Conservation (phyloP, 2,329 filamentous ascomycete species). For the Beauveria sp. region DNA sequence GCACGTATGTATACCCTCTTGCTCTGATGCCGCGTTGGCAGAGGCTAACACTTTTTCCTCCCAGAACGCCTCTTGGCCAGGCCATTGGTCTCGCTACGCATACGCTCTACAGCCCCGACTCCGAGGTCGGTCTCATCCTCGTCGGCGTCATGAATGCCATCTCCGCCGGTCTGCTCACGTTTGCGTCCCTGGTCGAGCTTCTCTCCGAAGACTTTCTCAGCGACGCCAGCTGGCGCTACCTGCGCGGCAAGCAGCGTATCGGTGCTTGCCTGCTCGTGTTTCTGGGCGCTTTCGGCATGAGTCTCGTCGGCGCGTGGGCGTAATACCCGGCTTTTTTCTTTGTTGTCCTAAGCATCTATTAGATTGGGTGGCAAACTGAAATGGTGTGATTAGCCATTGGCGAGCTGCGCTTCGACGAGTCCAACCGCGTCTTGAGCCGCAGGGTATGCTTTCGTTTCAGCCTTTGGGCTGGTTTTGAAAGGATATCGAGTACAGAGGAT, state of each 20-base stretch:
- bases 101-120: slow-evolving; percentile 60
- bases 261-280: slow-evolving; percentile 51
- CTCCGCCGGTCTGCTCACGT: slow-evolving; percentile 62
- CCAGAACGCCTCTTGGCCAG: slow-evolving; percentile 58
- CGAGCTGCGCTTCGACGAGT: neutral
- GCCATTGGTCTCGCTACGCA: slow-evolving; percentile 65
- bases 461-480: neutral
- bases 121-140: slow-evolving; percentile 57
- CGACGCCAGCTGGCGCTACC: slow-evolving; percentile 51
- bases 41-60: slow-evolving; percentile 10
- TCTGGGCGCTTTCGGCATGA: slow-evolving; percentile 53
- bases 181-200: slow-evolving; percentile 64
- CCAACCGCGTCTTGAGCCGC: slow-evolving; percentile 4
- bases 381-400: neutral
- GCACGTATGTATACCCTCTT: slow-evolving; percentile 30
- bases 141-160: slow-evolving; percentile 70
- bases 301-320: slow-evolving; percentile 56
- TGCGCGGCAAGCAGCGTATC: slow-evolving; percentile 45
- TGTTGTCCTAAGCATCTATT: neutral
- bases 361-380: neutral
- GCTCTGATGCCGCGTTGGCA: neutral
- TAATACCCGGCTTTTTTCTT: slow-evolving; percentile 20
- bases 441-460: neutral
- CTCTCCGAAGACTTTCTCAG: slow-evolving; percentile 64
- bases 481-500: slow-evolving; percentile 8